phyloP scores from a whole-genome alignment of 2,329 filamentous ascomycete genomes.

The Beauveria asiatica region DNA sequence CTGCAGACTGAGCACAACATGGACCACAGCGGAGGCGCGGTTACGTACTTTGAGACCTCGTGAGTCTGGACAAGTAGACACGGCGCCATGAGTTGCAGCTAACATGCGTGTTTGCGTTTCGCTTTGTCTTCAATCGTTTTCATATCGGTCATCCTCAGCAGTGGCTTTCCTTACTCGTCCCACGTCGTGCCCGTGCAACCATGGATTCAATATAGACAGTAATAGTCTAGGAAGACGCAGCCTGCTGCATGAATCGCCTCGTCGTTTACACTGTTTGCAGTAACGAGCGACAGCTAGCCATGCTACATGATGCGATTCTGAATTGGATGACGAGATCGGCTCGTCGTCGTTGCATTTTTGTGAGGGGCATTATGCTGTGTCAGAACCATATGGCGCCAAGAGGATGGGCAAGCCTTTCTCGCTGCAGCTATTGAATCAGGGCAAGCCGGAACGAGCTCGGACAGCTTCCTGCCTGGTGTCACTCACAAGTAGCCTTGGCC shows the following conservation, averaged over 20 bases:
- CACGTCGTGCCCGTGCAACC: no score
- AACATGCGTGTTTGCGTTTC: no score
- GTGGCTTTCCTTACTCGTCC: no score
- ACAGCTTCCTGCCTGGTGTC: neutral
- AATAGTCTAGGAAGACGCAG: no score
- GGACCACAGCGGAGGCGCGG: neutral
- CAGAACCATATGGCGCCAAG: neutral
- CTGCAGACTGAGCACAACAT: neutral
- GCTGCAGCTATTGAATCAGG: neutral
- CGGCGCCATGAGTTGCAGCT: no score
- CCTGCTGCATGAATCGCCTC: no score
- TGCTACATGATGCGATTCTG: neutral
- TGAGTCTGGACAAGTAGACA: no score
- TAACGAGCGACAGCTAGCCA: neutral
- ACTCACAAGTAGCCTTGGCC: neutral
- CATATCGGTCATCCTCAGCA: no score
- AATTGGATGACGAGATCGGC: neutral
- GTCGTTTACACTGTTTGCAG: no score
- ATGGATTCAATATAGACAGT: no score
- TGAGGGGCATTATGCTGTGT: neutral
- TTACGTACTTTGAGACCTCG: no score
- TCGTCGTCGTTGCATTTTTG: neutral
- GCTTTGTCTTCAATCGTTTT: no score
- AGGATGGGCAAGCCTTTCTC: neutral
- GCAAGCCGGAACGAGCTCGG: neutral